Percentiles rank a stretch among this genome's conserved stretches.
Conservation (phyloP, 2,329 filamentous ascomycete genomes). For the Daldinia eschscholtzii region DNA sequence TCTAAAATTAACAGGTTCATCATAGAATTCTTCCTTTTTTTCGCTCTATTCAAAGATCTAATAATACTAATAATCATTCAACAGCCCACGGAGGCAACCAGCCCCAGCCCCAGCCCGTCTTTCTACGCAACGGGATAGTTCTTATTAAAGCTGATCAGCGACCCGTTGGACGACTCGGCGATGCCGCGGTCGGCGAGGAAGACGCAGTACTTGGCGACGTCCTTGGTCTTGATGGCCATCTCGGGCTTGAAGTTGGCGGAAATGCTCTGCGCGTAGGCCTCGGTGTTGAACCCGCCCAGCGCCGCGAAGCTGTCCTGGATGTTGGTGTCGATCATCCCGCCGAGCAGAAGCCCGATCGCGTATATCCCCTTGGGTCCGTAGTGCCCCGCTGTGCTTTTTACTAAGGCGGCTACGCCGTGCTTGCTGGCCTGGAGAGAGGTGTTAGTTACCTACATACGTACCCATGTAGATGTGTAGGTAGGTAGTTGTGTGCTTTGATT, state of each 20-base stretch:
- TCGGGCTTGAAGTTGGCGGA: slow-evolving; percentile 50
- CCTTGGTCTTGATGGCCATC: slow-evolving; percentile 50
- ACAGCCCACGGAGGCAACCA: no score
- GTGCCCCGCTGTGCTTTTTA: slow-evolving; percentile 68
- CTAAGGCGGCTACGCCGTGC: slow-evolving; percentile 65
- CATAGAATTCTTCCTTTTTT: no score
- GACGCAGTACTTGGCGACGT: slow-evolving; percentile 53
- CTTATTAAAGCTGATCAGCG: slow-evolving; percentile 39
- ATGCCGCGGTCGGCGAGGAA: slow-evolving; percentile 40
- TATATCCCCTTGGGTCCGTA: slow-evolving; percentile 67
- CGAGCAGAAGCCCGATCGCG: slow-evolving; percentile 63
- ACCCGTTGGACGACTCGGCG: slow-evolving; percentile 37
- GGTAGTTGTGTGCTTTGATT: no score
- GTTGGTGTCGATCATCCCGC: slow-evolving; percentile 65
- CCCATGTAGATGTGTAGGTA: background rate
- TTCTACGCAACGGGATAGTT: slow-evolving; percentile 30
- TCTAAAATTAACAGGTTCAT: no score
- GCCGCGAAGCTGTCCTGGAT: slow-evolving; percentile 59
- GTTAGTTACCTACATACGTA: background rate
- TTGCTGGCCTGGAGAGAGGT: slow-evolving; percentile 56
- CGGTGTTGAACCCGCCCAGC: slow-evolving; percentile 51
- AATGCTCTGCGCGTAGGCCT: slow-evolving; percentile 48
- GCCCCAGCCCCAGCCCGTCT: background rate
- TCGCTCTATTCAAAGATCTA: slow-evolving; percentile 2
- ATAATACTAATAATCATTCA: no score